Base-by-base conservation (phyloP, 1,284 basidiomycete genomes). In the Cerrena zonata region DNA sequence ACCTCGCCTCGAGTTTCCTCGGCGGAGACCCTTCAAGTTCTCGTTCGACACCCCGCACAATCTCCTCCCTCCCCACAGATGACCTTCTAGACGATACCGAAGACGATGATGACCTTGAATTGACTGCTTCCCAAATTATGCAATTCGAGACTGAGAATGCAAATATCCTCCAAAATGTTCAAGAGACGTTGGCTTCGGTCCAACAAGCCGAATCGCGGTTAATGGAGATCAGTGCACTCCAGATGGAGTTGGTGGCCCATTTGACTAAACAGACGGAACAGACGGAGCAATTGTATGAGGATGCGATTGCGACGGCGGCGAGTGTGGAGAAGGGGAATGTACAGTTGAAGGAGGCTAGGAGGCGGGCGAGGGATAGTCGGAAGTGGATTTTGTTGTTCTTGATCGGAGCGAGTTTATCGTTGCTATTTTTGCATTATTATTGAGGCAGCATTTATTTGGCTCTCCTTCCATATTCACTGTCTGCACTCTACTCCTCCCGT, bases 111-210 rank as follows among this genome's bases (percentile, higher is more conserved):
- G 86, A 88, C 55, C 69, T 88, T 27, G 86, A 90, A 61, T 72
- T 94, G 11, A 81, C 86, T 0, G 76, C 82, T 41, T 89, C 87
- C 11, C 92, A 95, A 65, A 91, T 94, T 49, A 81, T 90, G 60
- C 89, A 91, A 66, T 95, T 95, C 60, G 93, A 95, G 68, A 76
- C 80, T 19, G 92, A 95, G 67, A 93, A 94, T 58, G 89, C 90
- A 26, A 82, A 82, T 55, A 85, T 95, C 49, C 70, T 95, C 49
- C 83, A 84, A 57, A 79, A 79, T 41, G 86, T 91, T 24, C 88
- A 94, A 64, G 82, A 90, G 58, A 89, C 88, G 13, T 73, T 95
- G 22, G 86, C 85, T 57, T 84, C 89, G 4, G 87, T 95, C 46
- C 88, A 93, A 65, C 85, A 88, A 65, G 93, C 93, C 19, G 93